These are phyloP conservation scores for Talaromyces sp. DNA, from an alignment of 2,329 filamentous ascomycete species.

Conservation along the genomic window DNA sequence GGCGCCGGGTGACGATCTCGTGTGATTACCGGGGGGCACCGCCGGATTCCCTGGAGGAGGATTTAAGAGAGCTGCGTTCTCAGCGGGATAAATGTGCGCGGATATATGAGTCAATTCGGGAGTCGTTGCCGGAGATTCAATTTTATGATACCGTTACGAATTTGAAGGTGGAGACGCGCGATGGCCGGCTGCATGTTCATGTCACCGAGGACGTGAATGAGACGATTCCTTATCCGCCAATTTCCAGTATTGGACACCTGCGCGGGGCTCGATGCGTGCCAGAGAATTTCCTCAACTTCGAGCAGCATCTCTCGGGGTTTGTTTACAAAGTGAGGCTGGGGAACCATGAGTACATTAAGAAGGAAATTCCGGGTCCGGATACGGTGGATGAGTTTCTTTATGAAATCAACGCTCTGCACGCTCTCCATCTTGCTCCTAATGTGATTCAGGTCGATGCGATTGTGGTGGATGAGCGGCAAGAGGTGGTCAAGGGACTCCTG, in stretches of 20 bases:
- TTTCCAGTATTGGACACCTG: conserved; percentile 74
- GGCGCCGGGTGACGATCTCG: conserved; percentile 89
- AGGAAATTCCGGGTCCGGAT: conserved; percentile 95
- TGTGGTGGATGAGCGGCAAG: conserved; percentile 75
- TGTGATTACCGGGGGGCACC: conserved; percentile 86
- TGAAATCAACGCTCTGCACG: conserved; percentile 91
- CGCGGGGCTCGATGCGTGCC: conserved; percentile 52
- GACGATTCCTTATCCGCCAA: conserved; percentile 81
- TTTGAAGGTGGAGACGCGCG: conserved; percentile 85
- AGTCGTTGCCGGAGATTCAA: conserved; percentile 88
- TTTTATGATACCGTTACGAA: conserved; percentile 97
- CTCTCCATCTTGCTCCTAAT: conserved; percentile 69
- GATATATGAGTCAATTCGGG: conserved; percentile 92
- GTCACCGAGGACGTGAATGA: conserved; percentile 98
- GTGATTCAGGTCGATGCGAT: conserved; percentile 88
- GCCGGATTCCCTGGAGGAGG: conserved; percentile 79
- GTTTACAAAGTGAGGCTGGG: conserved; percentile 86
- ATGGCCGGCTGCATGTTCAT: conserved; percentile 88
- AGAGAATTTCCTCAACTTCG: conserved; percentile 79
- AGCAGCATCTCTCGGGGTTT: conserved; percentile 93
- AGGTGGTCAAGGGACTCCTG: conserved; percentile 81
- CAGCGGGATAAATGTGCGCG: conserved; percentile 90
- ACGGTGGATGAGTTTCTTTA: conserved; percentile 96
- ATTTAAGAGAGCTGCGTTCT: conserved; percentile 74
- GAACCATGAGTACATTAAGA: conserved; percentile 79